Conservation (phyloP, 2,329 filamentous ascomycete genomes). For the Apiospora arundinis region DNA sequence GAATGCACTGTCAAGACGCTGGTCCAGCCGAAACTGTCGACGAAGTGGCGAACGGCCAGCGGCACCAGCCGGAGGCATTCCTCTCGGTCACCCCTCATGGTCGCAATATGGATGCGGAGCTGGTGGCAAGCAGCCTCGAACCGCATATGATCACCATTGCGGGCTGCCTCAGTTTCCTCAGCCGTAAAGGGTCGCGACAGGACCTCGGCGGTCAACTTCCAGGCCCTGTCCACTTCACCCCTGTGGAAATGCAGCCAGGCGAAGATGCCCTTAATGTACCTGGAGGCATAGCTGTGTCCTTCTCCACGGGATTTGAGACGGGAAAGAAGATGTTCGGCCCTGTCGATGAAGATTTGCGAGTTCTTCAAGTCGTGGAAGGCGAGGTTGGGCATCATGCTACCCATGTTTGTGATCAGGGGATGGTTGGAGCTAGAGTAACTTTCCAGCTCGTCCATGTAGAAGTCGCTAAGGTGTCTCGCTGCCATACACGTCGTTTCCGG, state of each 20-base stretch:
- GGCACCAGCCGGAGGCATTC: background rate
- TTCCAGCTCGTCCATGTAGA: slow-evolving; percentile 10
- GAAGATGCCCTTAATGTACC: background rate
- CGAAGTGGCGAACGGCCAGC: background rate
- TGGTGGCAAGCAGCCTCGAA: background rate
- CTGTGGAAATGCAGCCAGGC: slow-evolving; percentile 8
- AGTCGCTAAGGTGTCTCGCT: background rate
- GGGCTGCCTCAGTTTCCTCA: background rate
- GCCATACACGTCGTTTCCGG: background rate
- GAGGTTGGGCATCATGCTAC: background rate
- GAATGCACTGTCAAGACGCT: slow-evolving; percentile 4
- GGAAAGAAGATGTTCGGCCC: background rate
- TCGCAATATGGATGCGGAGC: background rate
- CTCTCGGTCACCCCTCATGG: background rate
- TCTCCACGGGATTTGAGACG: background rate
- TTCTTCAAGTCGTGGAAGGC: background rate
- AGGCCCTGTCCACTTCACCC: slow-evolving; percentile 1
- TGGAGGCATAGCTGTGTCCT: background rate
- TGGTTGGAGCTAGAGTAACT: background rate
- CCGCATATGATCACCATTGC: background rate
- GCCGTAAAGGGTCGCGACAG: background rate
- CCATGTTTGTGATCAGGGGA: background rate
- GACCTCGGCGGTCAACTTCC: background rate
- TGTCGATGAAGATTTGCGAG: background rate
- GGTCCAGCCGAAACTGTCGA: slow-evolving; percentile 2